Evolutionary conservation across 169 alveolate species (phyloP), one percentile per base, ranked within the genome.

Genomic region (Ophryocystis elektroscirrha): DNA sequence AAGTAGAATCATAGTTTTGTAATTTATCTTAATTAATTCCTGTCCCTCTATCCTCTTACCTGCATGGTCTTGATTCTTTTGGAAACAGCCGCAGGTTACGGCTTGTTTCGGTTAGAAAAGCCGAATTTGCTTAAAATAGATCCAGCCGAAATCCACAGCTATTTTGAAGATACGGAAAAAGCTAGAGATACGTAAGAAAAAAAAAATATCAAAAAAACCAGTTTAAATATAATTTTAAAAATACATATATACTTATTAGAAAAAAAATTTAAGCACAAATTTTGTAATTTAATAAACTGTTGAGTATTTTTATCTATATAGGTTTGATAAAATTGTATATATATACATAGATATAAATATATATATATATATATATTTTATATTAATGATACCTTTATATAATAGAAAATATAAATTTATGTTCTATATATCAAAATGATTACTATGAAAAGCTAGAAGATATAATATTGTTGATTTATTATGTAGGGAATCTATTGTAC

Each of bases 61-160:
- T 5, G 48, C 41, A 49, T 6, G 5, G 54, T 94, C 98, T 68
- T 89, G 73, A 84, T 92, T 53, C 80, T 94, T 22, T 74, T 90
- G 48, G 99, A 94, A 71, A 91, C 99, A 18, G 89, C 98, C 15
- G 97, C 97, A 19, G 99, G 99, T 29, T 89, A 84, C 67, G 98
- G 96, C 49, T 81, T 94, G 26, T 94, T 91, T 71, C 75, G 79
- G 65, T 81, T 91, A 24, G 65, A 81, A 51, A 83, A 87, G 61
- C 80, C 72, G 42, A 85, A 78, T 48, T 57, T 63, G 52, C 32
- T 57, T 53, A 50, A 67, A 42, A 56, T 60, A 27, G 62, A 57
- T 27, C 55, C 44, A 25, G 70, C 39, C 29, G 52, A 48, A 42
- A 51, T 15, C 58, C 61, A 20, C 37, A 48, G 37, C 55, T 47